These are phyloP conservation scores for Lagerstroemia speciosa DNA, from an alignment of 345 rosid species.

Conservation along the genomic window DNA sequence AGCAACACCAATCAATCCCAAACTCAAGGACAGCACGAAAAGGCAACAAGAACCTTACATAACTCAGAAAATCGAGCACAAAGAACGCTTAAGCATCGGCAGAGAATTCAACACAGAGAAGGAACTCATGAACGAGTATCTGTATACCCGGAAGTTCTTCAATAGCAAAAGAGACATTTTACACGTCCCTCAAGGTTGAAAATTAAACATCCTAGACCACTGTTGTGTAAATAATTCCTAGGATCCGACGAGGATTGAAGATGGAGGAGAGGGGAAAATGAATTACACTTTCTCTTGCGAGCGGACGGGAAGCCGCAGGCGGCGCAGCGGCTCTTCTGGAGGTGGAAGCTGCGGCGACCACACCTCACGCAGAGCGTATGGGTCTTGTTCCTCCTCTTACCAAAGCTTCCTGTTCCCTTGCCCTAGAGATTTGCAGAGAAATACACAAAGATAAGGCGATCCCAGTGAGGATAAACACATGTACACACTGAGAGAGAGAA, in stretches of 20 bases:
- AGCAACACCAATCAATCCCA: background rate
- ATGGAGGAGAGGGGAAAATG: background rate
- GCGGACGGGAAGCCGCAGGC: constrained; percentile 98
- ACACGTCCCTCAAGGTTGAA: too few species aligned
- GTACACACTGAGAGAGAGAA: background rate
- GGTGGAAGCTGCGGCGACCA: constrained; percentile 97
- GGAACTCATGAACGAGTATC: too few species aligned
- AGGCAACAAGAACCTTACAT: background rate
- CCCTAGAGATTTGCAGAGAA: constrained; percentile 39
- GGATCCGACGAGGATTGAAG: too few species aligned
- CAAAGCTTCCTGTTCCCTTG: constrained; percentile 97
- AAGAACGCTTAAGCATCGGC: too few species aligned
- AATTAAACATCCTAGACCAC: background rate
- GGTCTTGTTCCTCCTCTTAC: constrained; percentile 98
- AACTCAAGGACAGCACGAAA: too few species aligned
- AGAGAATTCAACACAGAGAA: too few species aligned
- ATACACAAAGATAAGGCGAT: background rate
- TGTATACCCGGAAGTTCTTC: too few species aligned
- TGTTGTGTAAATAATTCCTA: background rate
- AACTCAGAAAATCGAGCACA: background rate
- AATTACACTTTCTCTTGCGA: constrained; percentile 87
- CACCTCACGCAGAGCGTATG: constrained; percentile 97
- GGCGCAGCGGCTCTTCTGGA: constrained; percentile 94
- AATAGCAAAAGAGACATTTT: too few species aligned
- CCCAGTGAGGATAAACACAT: background rate